Base-by-base conservation (phyloP, 2,329 filamentous ascomycete genomes). In the Thelonectria blattea region DNA sequence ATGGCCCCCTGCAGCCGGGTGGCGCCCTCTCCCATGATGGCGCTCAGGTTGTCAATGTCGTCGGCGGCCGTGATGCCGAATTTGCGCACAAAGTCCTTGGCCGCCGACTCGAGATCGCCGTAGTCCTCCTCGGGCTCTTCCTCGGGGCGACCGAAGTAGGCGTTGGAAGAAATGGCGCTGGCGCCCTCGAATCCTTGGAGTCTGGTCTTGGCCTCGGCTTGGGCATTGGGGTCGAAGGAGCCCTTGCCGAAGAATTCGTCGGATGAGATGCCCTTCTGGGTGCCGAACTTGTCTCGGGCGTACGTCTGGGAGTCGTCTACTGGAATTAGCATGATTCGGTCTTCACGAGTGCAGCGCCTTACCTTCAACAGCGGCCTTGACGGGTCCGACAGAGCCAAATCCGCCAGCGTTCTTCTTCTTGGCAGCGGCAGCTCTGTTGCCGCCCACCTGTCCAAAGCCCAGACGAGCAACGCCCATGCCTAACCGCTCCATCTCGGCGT, bases 241-340 rank as follows among this genome's bases (percentile, higher is more conserved):
- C 93, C 92, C 75, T 95, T 94, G 71, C 94, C 93, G 74, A 99
- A 99, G 83, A 96, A 99, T 75, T 99, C 95, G 75, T 99, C 95
- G 0, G 93, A 97, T 0, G 93, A 97, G 68, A 99, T 99, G 69
- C 91, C 91, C 82, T 98, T 98, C 76, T 99, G 95, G 45, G 78
- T 79, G 62, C 93, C 94, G 72, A 99, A 99, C 77, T 97, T 97
- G 72, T 86, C 81, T 71, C 91, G 91, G 6, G 93, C 92, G 73
- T 92, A 96, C 72, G 87, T 88, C 71, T 97, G 88, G 56, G 90
- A 88, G 59, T 97, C 92, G 64, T 87, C 87, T 88, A 60, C 22
- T 37, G 3, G 10, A 11, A 45, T 71, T 52, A 71, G 65, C 24
- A 52, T 12, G 12, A 6, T 24, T 15, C 27, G 14, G 11, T 4